Evolutionary conservation across 768 basidiomycete genomes (phyloP).

Genomic region (Inosperma sp.): DNA sequence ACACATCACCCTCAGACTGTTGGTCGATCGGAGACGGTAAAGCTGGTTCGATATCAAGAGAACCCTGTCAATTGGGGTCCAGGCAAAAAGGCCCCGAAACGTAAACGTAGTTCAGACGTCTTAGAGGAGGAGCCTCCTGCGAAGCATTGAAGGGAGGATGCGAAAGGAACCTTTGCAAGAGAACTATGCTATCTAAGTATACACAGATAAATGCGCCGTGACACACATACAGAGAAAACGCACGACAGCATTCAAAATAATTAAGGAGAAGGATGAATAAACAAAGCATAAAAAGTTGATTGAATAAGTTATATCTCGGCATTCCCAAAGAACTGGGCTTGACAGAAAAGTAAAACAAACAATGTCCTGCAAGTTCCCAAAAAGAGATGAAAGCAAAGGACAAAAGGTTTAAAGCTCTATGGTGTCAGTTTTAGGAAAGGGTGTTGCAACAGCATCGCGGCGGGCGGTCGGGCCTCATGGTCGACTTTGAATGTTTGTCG

Average conservation of each 20-base stretch:
- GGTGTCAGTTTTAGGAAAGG: conserved; percentile 30
- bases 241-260: too few relatives aligned
- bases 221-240: too few relatives aligned
- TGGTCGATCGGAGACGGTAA: conserved; percentile 58
- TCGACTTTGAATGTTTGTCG: conserved; percentile 82
- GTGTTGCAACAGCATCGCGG: conserved; percentile 69
- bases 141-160: conserved; percentile 15
- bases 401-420: neutral
- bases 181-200: too few relatives aligned
- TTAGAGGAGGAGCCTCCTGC: conserved; percentile 20
- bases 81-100: conserved; percentile 50
- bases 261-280: too few relatives aligned
- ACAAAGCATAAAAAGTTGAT: too few relatives aligned
- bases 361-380: neutral
- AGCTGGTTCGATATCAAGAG: conserved; percentile 83
- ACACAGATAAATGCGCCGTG: too few relatives aligned
- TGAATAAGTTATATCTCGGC: neutral
- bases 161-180: too few relatives aligned
- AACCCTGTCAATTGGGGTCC: conserved; percentile 98
- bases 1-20: conserved; percentile 62
- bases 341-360: neutral
- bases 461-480: conserved; percentile 74
- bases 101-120: conserved; percentile 20
- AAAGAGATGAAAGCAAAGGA: conserved; percentile 2
- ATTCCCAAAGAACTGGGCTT: too few relatives aligned